These are phyloP conservation scores for Lachancea mirantina DNA, from an alignment of 805 yeast species.

Conservation along the genomic window DNA sequence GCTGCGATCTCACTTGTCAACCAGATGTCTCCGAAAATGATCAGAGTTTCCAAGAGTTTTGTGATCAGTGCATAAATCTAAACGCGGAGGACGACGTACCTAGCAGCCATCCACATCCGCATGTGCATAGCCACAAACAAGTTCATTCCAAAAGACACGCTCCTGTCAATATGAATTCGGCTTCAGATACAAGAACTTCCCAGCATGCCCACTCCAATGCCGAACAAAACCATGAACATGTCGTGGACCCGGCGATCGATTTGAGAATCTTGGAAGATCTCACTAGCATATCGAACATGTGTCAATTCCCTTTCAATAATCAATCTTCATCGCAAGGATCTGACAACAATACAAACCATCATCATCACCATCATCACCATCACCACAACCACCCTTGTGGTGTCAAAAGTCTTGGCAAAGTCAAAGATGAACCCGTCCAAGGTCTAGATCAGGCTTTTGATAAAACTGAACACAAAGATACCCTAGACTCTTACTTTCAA, in stretches of 20 bases:
- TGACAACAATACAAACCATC: background rate
- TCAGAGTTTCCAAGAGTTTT: conserved; percentile 12
- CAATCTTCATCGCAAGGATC: conserved; percentile 16
- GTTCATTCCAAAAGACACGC: conserved; percentile 1
- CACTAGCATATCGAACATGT: conserved; percentile 29
- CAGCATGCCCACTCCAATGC: background rate
- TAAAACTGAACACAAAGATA: conserved; percentile 2
- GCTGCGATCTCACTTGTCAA: conserved; percentile 27
- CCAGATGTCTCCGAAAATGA: conserved; percentile 10
- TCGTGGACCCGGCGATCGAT: conserved; percentile 22
- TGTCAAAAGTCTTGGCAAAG: background rate
- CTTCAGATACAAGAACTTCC: background rate
- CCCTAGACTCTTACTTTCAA: conserved; percentile 1
- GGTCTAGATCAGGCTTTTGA: conserved; percentile 1
- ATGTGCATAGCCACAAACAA: background rate
- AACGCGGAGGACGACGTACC: conserved; percentile 14
- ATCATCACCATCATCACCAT: too few species aligned
- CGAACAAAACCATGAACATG: conserved; percentile 11
- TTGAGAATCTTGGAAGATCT: conserved; percentile 28
- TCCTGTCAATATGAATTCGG: background rate
- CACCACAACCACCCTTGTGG: conserved; percentile 7
- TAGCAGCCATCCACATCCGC: background rate
- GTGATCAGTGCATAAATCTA: conserved; percentile 10
- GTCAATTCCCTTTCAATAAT: conserved; percentile 29
- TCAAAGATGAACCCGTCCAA: background rate